Base-by-base conservation (phyloP, 2,329 filamentous ascomycete genomes). In the Raffaelea albimanens region DNA sequence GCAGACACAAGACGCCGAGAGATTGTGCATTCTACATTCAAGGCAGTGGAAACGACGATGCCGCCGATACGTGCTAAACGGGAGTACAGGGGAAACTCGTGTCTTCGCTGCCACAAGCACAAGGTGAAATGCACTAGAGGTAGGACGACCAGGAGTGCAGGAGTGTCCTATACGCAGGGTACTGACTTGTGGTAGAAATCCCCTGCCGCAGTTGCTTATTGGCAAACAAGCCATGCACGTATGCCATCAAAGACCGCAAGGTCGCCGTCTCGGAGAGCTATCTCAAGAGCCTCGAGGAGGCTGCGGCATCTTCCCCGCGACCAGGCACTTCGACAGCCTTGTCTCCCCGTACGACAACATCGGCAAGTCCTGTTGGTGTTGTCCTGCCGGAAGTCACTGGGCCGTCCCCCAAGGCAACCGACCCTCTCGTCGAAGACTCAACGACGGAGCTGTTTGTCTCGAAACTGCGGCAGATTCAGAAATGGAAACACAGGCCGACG, bases 61-160 rank as follows among this genome's bases (percentile, higher is more conserved):
- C 42, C n/a, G 5, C 18, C 21, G 7, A 29, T 19, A n/a, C 39
- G 36, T 11, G 33, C 18, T 3, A 39, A 23, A 10, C 43, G 43
- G n/a, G 47, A 49, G 16, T 49, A 49, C 29, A 18, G 43, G 39
- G 47, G 47, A 18, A 45, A 14, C 25, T 43, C 43, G 3, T 49
- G 47, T 19, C 25, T 49, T 38, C 39, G 47, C n/a, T 49, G 47
- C 40, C 36, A 49, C 18, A 49, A 40, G 38, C 47, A 43, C 14
- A 49, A 49, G 21, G 40, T 46, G 9, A 46, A 49, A 21, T 49
- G 43, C 21, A 36, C 47, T 3, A 18, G 43, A 46, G 33, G 47
- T 49, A 23, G 4, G 47, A n/a, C n/a, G n/a, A n/a, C n/a, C n/a
- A n/a, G n/a, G n/a, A n/a, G n/a, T n/a, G n/a, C n/a, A n/a, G n/a